Conservation (phyloP, 2,329 filamentous ascomycete species). For the Paecilomyces fulvus region DNA sequence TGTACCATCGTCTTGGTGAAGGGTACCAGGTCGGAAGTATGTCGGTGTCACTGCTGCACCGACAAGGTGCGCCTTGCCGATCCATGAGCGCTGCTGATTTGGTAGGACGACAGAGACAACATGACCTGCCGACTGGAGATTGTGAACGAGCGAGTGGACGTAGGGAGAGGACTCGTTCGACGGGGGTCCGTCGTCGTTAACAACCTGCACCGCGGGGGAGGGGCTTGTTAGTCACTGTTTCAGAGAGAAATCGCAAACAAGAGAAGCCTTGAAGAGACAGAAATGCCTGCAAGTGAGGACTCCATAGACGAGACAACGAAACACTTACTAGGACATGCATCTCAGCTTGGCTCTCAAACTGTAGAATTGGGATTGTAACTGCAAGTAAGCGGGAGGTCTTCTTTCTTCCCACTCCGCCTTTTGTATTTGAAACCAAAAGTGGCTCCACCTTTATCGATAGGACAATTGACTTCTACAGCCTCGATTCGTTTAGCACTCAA, state of each 20-base stretch:
- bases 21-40: conserved; percentile 65
- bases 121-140: conserved; percentile 68
- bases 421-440: neutral
- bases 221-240: conserved; percentile 4
- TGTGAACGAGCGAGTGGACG: conserved; percentile 63
- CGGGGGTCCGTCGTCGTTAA: conserved; percentile 74
- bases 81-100: conserved; percentile 90
- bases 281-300: neutral
- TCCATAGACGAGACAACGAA: neutral
- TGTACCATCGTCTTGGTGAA: conserved; percentile 58
- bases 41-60: conserved; percentile 75
- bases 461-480: neutral
- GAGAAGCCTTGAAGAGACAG: neutral
- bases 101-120: conserved; percentile 87
- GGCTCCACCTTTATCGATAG: conserved; percentile 14
- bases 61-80: conserved; percentile 95
- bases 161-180: conserved; percentile 72
- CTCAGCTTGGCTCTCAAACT: conserved; percentile 2
- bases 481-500: neutral
- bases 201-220: conserved; percentile 23
- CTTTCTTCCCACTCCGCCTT: neutral
- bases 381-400: neutral
- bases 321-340: conserved; percentile 46
- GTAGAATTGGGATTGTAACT: neutral
- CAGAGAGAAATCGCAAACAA: neutral